Evolutionary conservation across 345 rosid genomes (phyloP).

Genomic region (Syzygium grande): DNA sequence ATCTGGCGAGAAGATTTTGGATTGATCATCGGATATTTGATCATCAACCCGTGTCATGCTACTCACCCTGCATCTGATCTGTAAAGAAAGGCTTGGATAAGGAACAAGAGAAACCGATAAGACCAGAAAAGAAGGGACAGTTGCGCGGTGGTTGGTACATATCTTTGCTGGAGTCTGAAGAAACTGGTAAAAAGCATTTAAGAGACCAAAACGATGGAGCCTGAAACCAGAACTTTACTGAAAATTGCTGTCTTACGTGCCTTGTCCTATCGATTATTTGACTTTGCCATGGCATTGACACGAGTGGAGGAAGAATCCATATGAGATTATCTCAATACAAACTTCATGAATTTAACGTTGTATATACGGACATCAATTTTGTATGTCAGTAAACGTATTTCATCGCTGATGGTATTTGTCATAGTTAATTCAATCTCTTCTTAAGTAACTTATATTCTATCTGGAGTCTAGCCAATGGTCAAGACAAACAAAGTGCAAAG

Average conservation of each 20-base stretch:
- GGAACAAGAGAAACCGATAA: neutral
- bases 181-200: neutral
- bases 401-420: neutral
- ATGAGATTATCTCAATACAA: neutral
- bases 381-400: neutral
- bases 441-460: neutral
- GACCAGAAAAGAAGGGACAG: neutral
- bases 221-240: neutral
- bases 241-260: neutral
- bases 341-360: neutral
- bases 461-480: too few relatives aligned
- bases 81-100: neutral
- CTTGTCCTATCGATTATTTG: neutral
- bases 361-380: neutral
- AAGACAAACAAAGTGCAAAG: too few relatives aligned
- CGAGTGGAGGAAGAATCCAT: neutral
- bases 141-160: neutral
- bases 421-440: neutral
- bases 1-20: constrained; percentile 83
- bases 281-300: neutral
- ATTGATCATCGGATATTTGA: constrained; percentile 8
- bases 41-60: neutral
- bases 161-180: neutral
- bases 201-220: neutral
- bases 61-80: neutral